phyloP scores from a whole-genome alignment of 768 basidiomycete species.

The Daedalea quercina region DNA sequence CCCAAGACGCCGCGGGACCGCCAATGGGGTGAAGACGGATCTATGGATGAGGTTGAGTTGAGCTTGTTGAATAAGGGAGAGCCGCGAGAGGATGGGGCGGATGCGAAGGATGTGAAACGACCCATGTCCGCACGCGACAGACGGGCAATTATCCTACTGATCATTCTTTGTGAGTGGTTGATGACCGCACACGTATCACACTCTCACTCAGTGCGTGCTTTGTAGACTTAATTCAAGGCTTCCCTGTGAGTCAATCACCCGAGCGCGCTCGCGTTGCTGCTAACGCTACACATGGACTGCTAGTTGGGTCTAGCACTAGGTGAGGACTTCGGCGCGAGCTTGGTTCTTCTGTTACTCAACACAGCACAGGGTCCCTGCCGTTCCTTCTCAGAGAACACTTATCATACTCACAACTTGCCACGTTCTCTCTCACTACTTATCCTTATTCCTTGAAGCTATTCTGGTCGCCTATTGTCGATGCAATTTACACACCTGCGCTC shows the following conservation, averaged over 20 bases:
- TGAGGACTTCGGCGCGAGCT: constrained; percentile 23
- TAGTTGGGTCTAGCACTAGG: constrained; percentile 88
- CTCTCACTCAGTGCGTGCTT: constrained; percentile 2
- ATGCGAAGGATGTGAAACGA: constrained; percentile 31
- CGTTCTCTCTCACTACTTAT: constrained; percentile 89
- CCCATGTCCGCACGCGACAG: constrained; percentile 71
- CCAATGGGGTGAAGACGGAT: constrained; percentile 12
- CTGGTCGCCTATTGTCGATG: constrained; percentile 97
- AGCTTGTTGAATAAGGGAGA: constrained; percentile 55
- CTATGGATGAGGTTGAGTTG: constrained; percentile 53
- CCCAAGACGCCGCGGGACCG: constrained; percentile 16
- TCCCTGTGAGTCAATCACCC: constrained; percentile 18
- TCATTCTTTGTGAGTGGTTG: constrained; percentile 72
- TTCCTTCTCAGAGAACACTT: constrained; percentile 93
- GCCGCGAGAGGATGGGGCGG: constrained; percentile 31
- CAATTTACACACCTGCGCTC: constrained; percentile 69
- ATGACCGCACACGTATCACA: constrained; percentile 11
- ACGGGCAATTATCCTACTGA: constrained; percentile 75
- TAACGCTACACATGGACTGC: not conserved
- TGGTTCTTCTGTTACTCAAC: not conserved
- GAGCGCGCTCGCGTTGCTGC: not conserved
- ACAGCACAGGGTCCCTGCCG: constrained; percentile 75
- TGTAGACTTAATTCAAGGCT: constrained; percentile 51
- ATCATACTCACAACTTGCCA: constrained; percentile 93
- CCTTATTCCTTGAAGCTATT: constrained; percentile 95